Percentiles rank a stretch among this genome's conserved stretches.
Conservation (phyloP, 306 rosid species). For the Canavalia gladiata region DNA sequence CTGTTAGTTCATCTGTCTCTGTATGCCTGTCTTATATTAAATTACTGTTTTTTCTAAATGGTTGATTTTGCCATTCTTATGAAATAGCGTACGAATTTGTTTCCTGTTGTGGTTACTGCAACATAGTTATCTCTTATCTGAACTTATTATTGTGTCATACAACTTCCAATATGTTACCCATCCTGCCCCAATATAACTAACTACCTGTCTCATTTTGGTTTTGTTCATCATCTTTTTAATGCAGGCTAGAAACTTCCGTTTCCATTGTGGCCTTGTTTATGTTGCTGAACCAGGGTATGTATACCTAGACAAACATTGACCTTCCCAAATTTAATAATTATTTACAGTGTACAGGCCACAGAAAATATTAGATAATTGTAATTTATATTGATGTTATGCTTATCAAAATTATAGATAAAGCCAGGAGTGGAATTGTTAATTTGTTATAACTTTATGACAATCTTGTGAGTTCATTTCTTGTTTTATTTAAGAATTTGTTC, state of each 20-base stretch:
- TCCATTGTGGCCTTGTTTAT: constrained; percentile 93
- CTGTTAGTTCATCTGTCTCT: constrained; percentile 23
- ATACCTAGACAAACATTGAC: constrained; percentile 39
- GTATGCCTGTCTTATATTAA: constrained; percentile 38
- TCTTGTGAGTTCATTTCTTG: constrained; percentile 4
- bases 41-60: constrained; percentile 39
- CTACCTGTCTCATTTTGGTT: constrained; percentile 41
- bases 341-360: constrained; percentile 28
- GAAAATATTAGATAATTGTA: constrained; percentile 29
- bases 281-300: constrained; percentile 96
- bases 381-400: constrained; percentile 18
- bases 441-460: constrained; percentile 22
- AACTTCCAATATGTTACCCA: constrained; percentile 26
- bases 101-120: constrained; percentile 29
- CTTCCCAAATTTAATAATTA: constrained; percentile 10
- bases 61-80: constrained; percentile 6
- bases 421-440: constrained; percentile 1
- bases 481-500: constrained; percentile 14
- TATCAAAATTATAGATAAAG: constrained; percentile 25
- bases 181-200: background rate
- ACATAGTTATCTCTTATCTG: constrained; percentile 18
- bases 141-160: constrained; percentile 12
- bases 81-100: constrained; percentile 8
- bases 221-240: constrained; percentile 43
- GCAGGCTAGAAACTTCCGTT: constrained; percentile 98